Evolutionary conservation across 169 alveolate genomes (phyloP).

Genomic region (Toxoplasma gondii): DNA sequence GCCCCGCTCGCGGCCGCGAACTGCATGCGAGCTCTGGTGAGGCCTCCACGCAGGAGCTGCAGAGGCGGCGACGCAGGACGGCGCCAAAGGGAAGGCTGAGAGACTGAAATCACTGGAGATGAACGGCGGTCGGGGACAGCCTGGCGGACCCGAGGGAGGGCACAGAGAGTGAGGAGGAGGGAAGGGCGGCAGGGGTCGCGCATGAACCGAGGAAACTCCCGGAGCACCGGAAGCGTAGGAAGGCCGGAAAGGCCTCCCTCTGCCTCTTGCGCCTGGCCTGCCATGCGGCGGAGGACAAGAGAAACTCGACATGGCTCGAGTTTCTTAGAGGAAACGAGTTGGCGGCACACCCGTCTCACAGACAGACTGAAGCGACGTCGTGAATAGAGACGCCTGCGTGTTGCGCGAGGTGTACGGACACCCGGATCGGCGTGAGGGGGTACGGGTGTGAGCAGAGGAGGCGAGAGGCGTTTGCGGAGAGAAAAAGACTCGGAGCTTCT

Average conservation of each 20-base stretch:
- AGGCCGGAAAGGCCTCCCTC: background rate
- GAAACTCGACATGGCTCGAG: too few relatives aligned
- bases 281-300: background rate
- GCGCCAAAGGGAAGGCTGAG: background rate
- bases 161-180: background rate
- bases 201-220: background rate
- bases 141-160: background rate
- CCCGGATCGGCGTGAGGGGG: too few relatives aligned
- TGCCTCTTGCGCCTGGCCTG: background rate
- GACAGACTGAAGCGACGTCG: too few relatives aligned
- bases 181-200: background rate
- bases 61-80: background rate
- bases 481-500: too few relatives aligned
- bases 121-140: background rate
- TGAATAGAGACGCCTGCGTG: too few relatives aligned
- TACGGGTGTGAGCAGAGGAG: too few relatives aligned
- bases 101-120: background rate
- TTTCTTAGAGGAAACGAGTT: too few relatives aligned
- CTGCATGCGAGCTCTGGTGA: background rate
- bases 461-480: too few relatives aligned
- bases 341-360: too few relatives aligned
- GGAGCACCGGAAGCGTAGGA: background rate
- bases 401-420: too few relatives aligned
- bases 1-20: background rate
- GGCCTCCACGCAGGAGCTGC: background rate